Conservation (phyloP, 1,139 yeast genomes). For the Magnusiomyces clavatus region DNA sequence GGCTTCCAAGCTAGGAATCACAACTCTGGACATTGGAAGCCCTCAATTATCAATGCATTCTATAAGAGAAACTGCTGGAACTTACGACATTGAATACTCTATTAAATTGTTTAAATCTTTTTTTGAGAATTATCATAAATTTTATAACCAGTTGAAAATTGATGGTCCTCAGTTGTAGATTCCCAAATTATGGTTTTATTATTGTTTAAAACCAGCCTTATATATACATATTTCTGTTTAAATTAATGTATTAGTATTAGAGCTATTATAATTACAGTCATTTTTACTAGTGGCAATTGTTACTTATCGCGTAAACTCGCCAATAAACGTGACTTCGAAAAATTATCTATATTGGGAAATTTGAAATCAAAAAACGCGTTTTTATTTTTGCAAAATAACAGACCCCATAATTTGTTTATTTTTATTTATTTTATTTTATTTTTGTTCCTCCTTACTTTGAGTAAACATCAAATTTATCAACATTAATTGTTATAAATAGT, state of each 20-base stretch:
- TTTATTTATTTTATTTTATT: neutral
- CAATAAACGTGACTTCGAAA: neutral
- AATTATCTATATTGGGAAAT: too few relatives aligned
- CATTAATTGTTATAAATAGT: neutral
- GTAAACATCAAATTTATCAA: neutral
- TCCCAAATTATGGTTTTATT: too few relatives aligned
- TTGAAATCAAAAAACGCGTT: too few relatives aligned
- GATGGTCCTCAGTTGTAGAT: constrained; percentile 18
- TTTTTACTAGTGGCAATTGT: too few relatives aligned
- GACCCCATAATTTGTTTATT: neutral
- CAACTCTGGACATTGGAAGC: constrained; percentile 87
- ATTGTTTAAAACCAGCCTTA: too few relatives aligned
- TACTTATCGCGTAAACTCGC: neutral
- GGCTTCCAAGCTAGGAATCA: constrained; percentile 79
- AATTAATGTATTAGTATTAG: neutral
- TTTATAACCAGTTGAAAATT: constrained; percentile 33
- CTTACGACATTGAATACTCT: constrained; percentile 60
- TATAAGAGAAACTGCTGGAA: constrained; percentile 87
- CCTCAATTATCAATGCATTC: constrained; percentile 96
- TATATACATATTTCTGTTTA: neutral
- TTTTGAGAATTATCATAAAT: constrained; percentile 32
- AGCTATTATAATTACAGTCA: too few relatives aligned
- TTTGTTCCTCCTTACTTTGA: neutral
- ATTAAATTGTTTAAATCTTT: constrained; percentile 54
- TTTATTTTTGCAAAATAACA: too few relatives aligned